Conservation (phyloP, 2,329 filamentous ascomycete species). For the Huntiella bhutanensis region DNA sequence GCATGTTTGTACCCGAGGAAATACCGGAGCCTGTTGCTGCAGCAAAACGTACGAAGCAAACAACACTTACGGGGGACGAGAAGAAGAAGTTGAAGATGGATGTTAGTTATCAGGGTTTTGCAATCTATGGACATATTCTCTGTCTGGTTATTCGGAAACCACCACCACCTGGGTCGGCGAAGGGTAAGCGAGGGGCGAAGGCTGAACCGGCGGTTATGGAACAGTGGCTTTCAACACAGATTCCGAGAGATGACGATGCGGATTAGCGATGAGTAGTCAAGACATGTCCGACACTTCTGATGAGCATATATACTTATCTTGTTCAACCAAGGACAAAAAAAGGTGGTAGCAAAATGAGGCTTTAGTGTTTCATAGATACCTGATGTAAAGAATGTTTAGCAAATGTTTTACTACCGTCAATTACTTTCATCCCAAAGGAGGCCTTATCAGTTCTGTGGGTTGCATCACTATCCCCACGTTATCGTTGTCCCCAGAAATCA, state of each 20-base stretch:
- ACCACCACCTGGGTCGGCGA: constrained; percentile 30
- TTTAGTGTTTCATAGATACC: background rate
- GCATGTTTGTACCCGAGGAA: constrained; percentile 6
- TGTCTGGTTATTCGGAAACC: constrained; percentile 67
- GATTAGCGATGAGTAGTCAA: background rate
- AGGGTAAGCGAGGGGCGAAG: constrained; percentile 19
- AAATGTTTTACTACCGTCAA: too few species aligned
- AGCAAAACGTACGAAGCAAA: constrained; percentile 26
- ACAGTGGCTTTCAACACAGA: constrained; percentile 73
- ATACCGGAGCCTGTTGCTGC: constrained; percentile 12
- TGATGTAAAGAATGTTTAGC: background rate
- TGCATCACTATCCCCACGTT: background rate
- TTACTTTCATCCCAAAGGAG: background rate
- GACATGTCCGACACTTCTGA: too few species aligned
- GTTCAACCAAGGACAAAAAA: background rate
- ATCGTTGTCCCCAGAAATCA: background rate
- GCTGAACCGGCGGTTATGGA: constrained; percentile 56
- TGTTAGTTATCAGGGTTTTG: constrained; percentile 86
- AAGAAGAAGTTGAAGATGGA: constrained; percentile 83
- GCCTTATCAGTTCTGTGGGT: background rate
- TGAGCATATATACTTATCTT: background rate
- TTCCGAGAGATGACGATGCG: constrained; percentile 20
- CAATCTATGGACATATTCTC: constrained; percentile 81
- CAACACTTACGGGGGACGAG: constrained; percentile 32
- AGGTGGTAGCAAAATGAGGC: background rate